Evolutionary conservation across 2,329 filamentous ascomycete species (phyloP).

Genomic region (Parastagonospora nodorum): DNA sequence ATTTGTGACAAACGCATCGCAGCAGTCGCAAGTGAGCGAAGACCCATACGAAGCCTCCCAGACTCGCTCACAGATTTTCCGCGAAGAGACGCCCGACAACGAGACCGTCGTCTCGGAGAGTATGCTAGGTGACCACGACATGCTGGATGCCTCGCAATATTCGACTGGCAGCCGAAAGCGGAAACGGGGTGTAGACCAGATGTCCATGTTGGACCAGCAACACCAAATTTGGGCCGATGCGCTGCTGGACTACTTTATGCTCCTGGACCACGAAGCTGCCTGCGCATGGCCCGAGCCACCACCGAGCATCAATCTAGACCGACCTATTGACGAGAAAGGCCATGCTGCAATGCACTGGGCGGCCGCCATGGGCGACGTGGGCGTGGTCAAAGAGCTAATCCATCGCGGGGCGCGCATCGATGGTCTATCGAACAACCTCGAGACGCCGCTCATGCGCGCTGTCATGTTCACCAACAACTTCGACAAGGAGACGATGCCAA

Average conservation of each 20-base stretch:
- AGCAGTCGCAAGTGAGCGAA: slow-evolving; percentile 51
- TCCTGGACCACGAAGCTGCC: slow-evolving; percentile 77
- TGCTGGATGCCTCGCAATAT: slow-evolving; percentile 71
- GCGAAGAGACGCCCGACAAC: slow-evolving; percentile 83
- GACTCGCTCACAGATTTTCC: slow-evolving; percentile 63
- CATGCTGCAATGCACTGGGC: slow-evolving; percentile 97
- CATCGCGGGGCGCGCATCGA: slow-evolving; percentile 76
- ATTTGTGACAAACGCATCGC: slow-evolving; percentile 26
- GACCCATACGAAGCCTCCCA: slow-evolving; percentile 70
- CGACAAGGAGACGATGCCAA: slow-evolving; percentile 88
- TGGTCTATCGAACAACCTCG: slow-evolving; percentile 66
- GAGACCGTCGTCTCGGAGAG: slow-evolving; percentile 82
- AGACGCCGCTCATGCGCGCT: slow-evolving; percentile 92
- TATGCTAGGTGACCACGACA: slow-evolving; percentile 82
- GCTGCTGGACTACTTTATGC: slow-evolving; percentile 93
- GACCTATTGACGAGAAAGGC: slow-evolving; percentile 88
- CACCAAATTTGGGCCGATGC: slow-evolving; percentile 92
- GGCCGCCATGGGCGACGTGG: slow-evolving; percentile 93
- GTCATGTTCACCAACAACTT: slow-evolving; percentile 97
- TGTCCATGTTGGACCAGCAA: slow-evolving; percentile 73
- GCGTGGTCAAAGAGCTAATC: slow-evolving; percentile 86
- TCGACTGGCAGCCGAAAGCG: slow-evolving; percentile 67
- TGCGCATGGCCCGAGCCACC: slow-evolving; percentile 77
- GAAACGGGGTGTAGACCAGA: slow-evolving; percentile 73
- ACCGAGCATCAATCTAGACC: slow-evolving; percentile 83